Evolutionary conservation across 805 yeast species (phyloP), one percentile per base, ranked within the genome.

Genomic region (Saccharomycopsis selenospora): DNA sequence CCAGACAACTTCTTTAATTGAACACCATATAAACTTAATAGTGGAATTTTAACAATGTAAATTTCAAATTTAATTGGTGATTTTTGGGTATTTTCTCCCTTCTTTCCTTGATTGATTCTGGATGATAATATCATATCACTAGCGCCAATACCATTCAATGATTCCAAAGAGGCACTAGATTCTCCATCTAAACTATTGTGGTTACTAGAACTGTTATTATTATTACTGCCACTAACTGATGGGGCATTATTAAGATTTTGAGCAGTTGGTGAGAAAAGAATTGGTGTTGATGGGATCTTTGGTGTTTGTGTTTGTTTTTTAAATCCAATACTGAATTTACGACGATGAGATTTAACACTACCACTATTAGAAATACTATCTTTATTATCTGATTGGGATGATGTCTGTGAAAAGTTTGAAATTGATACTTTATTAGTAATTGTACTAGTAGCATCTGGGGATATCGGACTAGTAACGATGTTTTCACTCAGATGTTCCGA

Each of bases 1-100:
- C 98, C 98, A 50, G 85, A 75, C 26, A 90, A 75, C 63, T 90
- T 90, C 72, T 91, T 91, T 70, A 90, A 89, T 64, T 91, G 97
- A 43, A 90, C 90, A 65, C 98, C 98, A 56, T 85, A 89, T 51
- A 91, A 71, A 3, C 95, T 88, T 47, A 90, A 85, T 56, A 90
- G 73, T 42, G 96, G 95, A 43, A 90, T 95, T 62, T 89, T 89
- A 36, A 90, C 97, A 54, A 90, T 80, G 62, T 85, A 89, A 54
- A 91, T 85, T 62, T 91, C 97, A 65, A 90, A 90, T 59, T 84
- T 80, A 59, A 91, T 72, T 17, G 95, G 95, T 20, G 80, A 73
- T 54, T 76, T 69, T 40, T 59, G 63, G 53, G 52, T 57, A 11
- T 47, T 42, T 27, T 24, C 22, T 24, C 43, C 36, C 30, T 18